Percentiles rank a stretch among this genome's conserved stretches.
phyloP scores from a whole-genome alignment of 2,329 filamentous ascomycete species.

The Penicillium occitanis region DNA sequence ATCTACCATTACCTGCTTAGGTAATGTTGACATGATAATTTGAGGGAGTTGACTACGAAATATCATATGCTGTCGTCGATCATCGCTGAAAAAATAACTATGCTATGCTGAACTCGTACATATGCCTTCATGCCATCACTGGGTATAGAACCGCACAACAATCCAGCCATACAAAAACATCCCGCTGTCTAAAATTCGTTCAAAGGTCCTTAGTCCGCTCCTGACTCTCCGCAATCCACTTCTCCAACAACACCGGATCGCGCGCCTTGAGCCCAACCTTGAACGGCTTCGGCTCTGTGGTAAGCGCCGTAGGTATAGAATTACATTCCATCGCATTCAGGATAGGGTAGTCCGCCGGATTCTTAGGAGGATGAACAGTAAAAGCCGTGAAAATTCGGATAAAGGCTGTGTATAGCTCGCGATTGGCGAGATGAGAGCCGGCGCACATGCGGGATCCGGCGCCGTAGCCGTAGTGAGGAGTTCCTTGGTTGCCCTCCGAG shows the following conservation, averaged over 20 bases:
- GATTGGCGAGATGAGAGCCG: slow-evolving; percentile 63
- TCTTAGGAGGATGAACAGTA: slow-evolving; percentile 51
- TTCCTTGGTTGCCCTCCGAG: slow-evolving; percentile 49
- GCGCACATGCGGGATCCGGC: slow-evolving; percentile 65
- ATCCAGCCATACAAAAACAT: neutral
- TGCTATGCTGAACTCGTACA: neutral
- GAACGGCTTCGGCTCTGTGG: slow-evolving; percentile 63
- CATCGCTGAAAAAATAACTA: neutral
- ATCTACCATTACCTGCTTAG: neutral
- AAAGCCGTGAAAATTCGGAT: slow-evolving; percentile 61
- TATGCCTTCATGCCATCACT: neutral
- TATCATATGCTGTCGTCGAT: neutral
- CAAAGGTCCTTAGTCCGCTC: slow-evolving; percentile 52
- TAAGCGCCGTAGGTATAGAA: slow-evolving; percentile 57
- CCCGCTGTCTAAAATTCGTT: slow-evolving; percentile 4
- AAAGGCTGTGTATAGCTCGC: slow-evolving; percentile 62
- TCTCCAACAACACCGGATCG: slow-evolving; percentile 46
- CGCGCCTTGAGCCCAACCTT: slow-evolving; percentile 57
- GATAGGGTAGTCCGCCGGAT: slow-evolving; percentile 52
- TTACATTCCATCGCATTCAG: slow-evolving; percentile 60
- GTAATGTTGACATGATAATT: neutral
- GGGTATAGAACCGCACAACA: neutral
- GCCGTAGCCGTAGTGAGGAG: slow-evolving; percentile 63
- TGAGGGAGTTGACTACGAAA: neutral
- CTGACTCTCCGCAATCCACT: slow-evolving; percentile 57